A percentile compares a stretch with the other conserved stretches of the same genome.
Evolutionary conservation across 768 basidiomycete genomes (phyloP).

Genomic region (Ramaria sp.): DNA sequence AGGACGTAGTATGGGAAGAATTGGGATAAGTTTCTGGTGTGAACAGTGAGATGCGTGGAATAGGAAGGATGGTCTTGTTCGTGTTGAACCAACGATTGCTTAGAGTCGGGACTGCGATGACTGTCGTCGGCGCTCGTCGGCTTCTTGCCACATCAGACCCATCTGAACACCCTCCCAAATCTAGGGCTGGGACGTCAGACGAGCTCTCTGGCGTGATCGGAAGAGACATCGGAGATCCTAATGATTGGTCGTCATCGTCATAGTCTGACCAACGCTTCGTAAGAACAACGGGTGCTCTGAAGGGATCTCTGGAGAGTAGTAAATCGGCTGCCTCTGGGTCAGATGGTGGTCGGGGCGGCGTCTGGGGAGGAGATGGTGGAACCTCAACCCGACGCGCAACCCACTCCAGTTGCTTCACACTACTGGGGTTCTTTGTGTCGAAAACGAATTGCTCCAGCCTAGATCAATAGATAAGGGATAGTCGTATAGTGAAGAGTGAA

Average conservation of each 20-base stretch:
- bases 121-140: neutral
- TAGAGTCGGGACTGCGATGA: constrained; percentile 6
- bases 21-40: constrained; percentile 1
- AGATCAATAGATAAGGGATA: neutral
- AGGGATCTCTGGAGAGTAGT: neutral
- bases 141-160: too few relatives aligned
- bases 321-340: neutral
- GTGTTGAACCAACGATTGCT: neutral
- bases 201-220: constrained; percentile 5
- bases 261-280: constrained; percentile 8
- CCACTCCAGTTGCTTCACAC: constrained; percentile 8
- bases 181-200: neutral
- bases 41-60: neutral
- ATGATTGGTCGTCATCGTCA: constrained; percentile 9
- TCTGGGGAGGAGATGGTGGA: constrained; percentile 8
- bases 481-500: neutral
- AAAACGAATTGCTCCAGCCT: constrained; percentile 10
- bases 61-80: constrained; percentile 5
- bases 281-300: constrained; percentile 1
- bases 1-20: neutral
- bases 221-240: constrained; percentile 7
- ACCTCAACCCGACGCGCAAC: constrained; percentile 8
- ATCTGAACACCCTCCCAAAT: neutral
- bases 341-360: neutral
- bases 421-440: neutral